phyloP scores from a whole-genome alignment of 306 rosid species.

The Fragaria vesca region DNA sequence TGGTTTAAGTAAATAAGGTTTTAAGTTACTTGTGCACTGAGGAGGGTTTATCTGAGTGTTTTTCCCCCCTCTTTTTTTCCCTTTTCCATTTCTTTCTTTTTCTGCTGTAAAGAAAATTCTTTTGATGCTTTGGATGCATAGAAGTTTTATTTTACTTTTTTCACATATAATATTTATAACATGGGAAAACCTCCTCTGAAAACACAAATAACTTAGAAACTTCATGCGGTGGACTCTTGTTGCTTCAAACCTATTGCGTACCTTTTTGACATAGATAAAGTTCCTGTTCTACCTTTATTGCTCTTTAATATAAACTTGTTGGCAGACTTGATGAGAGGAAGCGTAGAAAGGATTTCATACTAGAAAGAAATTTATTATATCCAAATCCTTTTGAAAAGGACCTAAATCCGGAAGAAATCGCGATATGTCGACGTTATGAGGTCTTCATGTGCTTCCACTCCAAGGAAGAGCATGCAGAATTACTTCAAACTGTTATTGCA shows the following conservation, averaged over 20 bases:
- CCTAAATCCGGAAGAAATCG: slow-evolving; percentile 69
- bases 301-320: slow-evolving; percentile 20
- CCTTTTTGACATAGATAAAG: background rate
- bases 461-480: slow-evolving; percentile 81
- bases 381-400: slow-evolving; percentile 80
- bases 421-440: slow-evolving; percentile 67
- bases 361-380: slow-evolving; percentile 74
- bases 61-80: background rate
- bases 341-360: slow-evolving; percentile 82
- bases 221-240: background rate
- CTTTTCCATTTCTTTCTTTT: no score
- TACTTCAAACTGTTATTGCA: slow-evolving; percentile 52
- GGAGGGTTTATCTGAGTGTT: background rate
- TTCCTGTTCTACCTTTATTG: slow-evolving; percentile 5
- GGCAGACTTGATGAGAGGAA: slow-evolving; percentile 95
- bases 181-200: background rate
- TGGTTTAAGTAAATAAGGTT: background rate
- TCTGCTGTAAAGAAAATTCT: no score
- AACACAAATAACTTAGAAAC: background rate
- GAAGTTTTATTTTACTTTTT: background rate
- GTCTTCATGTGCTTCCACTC: slow-evolving; percentile 85
- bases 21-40: background rate
- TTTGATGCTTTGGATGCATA: background rate
- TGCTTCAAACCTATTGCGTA: background rate
- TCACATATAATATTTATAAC: background rate